Conservation (phyloP, 2,329 filamentous ascomycete species). For the Paramyrothecium roridum region DNA sequence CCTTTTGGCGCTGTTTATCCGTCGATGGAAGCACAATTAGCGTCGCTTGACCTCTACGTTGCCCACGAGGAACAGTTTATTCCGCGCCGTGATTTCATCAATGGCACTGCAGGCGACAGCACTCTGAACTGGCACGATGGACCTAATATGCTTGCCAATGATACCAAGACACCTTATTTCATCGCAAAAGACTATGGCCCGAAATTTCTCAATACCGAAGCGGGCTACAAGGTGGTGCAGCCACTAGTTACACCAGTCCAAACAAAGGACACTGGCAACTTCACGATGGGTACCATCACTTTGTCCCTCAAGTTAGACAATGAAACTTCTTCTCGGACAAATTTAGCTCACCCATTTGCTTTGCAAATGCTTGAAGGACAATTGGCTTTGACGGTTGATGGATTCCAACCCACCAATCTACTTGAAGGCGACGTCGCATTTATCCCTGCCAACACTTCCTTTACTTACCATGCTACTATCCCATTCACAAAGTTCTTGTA, state of each 20-base stretch:
- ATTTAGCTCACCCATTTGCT: conserved; percentile 12
- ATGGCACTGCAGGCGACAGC: conserved; percentile 12
- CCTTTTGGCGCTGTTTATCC: conserved; percentile 13
- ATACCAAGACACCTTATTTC: conserved; percentile 11
- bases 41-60: conserved; percentile 11
- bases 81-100: conserved; percentile 15
- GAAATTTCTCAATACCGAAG: conserved; percentile 13
- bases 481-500: conserved; percentile 22
- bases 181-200: conserved; percentile 17
- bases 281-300: conserved; percentile 16
- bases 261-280: conserved; percentile 11
- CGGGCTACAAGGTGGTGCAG: conserved; percentile 17
- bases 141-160: conserved; percentile 8
- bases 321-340: conserved; percentile 6
- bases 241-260: conserved; percentile 9
- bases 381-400: conserved; percentile 14
- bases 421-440: conserved; percentile 22
- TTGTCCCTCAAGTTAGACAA: conserved; percentile 9
- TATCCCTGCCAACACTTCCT: conserved; percentile 13
- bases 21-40: conserved; percentile 1
- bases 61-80: conserved; percentile 7
- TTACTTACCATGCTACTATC: conserved; percentile 17
- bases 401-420: conserved; percentile 15
- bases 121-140: conserved; percentile 14
- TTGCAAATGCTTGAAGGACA: conserved; percentile 22